phyloP scores from a whole-genome alignment of 345 rosid genomes.

The Gossypium ekmanianum region DNA sequence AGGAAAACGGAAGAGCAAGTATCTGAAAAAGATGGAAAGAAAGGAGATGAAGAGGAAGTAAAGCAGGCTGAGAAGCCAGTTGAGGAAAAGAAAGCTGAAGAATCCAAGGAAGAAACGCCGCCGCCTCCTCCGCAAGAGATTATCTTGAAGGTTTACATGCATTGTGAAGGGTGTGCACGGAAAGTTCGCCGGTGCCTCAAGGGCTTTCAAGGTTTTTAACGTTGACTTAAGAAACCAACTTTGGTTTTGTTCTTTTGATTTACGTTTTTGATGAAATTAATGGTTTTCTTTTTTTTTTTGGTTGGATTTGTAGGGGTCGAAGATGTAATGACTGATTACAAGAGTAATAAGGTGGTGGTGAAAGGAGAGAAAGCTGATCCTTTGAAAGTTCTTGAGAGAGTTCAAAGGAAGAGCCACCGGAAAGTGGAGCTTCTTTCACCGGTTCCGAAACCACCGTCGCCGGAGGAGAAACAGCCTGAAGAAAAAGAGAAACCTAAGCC shows the following conservation, averaged over 20 bases:
- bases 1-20: constrained; percentile 32
- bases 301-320: constrained; percentile 59
- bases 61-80: constrained; percentile 37
- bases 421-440: constrained; percentile 90
- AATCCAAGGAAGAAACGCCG: constrained; percentile 31
- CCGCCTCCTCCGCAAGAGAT: constrained; percentile 56
- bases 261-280: neutral
- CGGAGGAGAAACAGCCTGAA: constrained; percentile 52
- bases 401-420: constrained; percentile 77
- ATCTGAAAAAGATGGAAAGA: constrained; percentile 36
- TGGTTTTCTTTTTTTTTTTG: neutral
- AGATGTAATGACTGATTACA: constrained; percentile 78
- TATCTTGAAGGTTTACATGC: constrained; percentile 79
- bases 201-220: constrained; percentile 62
- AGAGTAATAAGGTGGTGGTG: constrained; percentile 72
- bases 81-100: constrained; percentile 40
- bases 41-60: constrained; percentile 31
- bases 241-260: neutral
- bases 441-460: constrained; percentile 64
- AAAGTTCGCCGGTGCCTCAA: constrained; percentile 72
- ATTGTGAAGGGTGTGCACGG: constrained; percentile 96
- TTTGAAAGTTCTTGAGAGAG: constrained; percentile 64
- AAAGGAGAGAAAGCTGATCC: constrained; percentile 97
- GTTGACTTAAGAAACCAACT: too few relatives aligned
- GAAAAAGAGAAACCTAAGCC: constrained; percentile 54